A percentile compares a stretch with the other conserved stretches of the same genome.
Conservation (phyloP, 805 yeast species). For the Suhomyces sp. region DNA sequence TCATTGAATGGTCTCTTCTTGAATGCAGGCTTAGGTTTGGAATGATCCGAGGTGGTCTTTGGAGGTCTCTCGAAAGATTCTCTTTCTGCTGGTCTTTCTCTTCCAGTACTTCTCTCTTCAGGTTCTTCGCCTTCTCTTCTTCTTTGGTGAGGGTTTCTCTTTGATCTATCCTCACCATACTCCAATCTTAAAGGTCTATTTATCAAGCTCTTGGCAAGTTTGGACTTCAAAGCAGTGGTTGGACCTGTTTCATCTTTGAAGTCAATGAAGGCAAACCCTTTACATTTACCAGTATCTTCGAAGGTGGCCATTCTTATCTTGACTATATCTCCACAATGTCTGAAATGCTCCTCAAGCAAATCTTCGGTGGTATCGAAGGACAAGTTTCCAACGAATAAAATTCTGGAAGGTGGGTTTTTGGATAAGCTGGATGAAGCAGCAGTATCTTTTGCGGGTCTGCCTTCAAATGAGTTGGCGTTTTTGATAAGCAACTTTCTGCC, state of each 20-base stretch:
- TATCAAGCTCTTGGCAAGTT: slow-evolving; percentile 59
- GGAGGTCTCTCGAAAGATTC: slow-evolving; percentile 9
- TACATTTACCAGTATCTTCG: slow-evolving; percentile 93
- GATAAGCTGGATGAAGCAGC: slow-evolving; percentile 37
- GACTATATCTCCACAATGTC: slow-evolving; percentile 84
- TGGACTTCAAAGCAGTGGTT: slow-evolving; percentile 75
- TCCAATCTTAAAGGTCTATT: slow-evolving; percentile 82
- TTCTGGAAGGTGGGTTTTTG: slow-evolving; percentile 84
- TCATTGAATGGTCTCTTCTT: slow-evolving; percentile 16
- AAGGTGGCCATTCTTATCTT: slow-evolving; percentile 96
- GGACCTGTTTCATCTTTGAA: slow-evolving; percentile 80
- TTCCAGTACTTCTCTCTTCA: slow-evolving; percentile 8
- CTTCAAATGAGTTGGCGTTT: slow-evolving; percentile 75
- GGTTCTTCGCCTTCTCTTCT: slow-evolving; percentile 17
- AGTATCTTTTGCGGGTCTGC: slow-evolving; percentile 67
- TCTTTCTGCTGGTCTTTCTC: slow-evolving; percentile 12
- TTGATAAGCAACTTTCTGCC: slow-evolving; percentile 88
- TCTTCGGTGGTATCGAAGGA: slow-evolving; percentile 90
- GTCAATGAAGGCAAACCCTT: slow-evolving; percentile 93
- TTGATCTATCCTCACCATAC: slow-evolving; percentile 92
- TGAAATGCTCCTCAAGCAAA: slow-evolving; percentile 73
- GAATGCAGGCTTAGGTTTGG: slow-evolving; percentile 12
- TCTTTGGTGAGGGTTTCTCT: slow-evolving; percentile 52
- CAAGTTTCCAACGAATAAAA: slow-evolving; percentile 87
- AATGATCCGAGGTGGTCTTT: slow-evolving; percentile 6